phyloP scores from a whole-genome alignment of 306 rosid species.

The Medicago lupulina region DNA sequence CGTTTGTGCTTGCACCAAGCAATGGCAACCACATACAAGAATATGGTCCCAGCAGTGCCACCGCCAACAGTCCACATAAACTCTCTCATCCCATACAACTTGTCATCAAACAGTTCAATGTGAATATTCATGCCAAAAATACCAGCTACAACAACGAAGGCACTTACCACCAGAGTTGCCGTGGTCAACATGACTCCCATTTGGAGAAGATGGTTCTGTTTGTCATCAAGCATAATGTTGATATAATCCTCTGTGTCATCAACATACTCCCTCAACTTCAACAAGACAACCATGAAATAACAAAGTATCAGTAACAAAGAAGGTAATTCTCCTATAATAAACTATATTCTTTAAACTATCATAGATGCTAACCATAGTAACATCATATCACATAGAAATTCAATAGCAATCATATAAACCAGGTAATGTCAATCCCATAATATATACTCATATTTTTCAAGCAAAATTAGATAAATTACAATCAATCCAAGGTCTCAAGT shows the following conservation, averaged over 20 bases:
- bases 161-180: constrained; percentile 88
- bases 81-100: constrained; percentile 52
- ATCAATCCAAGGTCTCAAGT: constrained; percentile 20
- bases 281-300: constrained; percentile 29
- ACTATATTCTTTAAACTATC: constrained; percentile 22
- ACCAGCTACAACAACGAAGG: constrained; percentile 93
- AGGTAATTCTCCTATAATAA: constrained; percentile 5
- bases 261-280: constrained; percentile 92
- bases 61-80: constrained; percentile 94
- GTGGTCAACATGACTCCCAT: constrained; percentile 99
- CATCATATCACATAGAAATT: background rate
- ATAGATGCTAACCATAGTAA: constrained; percentile 22
- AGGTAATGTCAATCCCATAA: background rate
- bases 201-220: constrained; percentile 95
- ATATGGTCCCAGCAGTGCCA: constrained; percentile 64
- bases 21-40: constrained; percentile 80
- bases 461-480: background rate
- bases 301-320: background rate
- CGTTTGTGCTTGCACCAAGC: constrained; percentile 95
- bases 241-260: constrained; percentile 98
- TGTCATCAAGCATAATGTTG: constrained; percentile 99
- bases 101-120: constrained; percentile 58
- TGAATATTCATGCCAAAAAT: constrained; percentile 88
- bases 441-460: background rate
- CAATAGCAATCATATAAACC: background rate